Evolutionary conservation across 176 grass and related monocot genomes (phyloP).

Genomic region (Rhynchospora breviuscula): DNA sequence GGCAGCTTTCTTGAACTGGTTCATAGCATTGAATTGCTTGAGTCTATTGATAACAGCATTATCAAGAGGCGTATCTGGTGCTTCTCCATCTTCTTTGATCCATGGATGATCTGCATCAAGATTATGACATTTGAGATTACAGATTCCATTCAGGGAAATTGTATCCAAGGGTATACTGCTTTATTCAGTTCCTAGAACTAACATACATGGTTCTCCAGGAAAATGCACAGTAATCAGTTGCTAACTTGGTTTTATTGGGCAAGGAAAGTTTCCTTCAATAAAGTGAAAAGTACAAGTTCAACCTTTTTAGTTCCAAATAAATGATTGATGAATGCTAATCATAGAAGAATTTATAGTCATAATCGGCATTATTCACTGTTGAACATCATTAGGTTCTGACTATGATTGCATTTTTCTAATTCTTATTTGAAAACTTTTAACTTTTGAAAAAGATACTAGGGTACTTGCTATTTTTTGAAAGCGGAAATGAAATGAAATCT

Average conservation of each 20-base stretch:
- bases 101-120: conserved; percentile 58
- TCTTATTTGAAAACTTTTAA: too few species aligned
- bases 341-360: neutral
- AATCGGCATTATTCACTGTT: neutral
- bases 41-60: conserved; percentile 71
- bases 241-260: neutral
- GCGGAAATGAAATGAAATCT: neutral
- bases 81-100: conserved; percentile 93
- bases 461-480: too few species aligned
- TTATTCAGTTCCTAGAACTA: neutral
- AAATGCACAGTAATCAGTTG: neutral
- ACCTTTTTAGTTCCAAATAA: neutral
- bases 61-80: conserved; percentile 66
- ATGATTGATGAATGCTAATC: neutral
- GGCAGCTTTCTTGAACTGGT: conserved; percentile 91
- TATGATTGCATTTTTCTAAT: too few species aligned
- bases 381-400: neutral
- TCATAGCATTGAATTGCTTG: conserved; percentile 81
- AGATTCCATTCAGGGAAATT: neutral
- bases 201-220: neutral
- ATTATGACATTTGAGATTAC: neutral
- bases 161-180: neutral
- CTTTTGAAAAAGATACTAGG: too few species aligned
- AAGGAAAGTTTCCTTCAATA: neutral
- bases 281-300: neutral